Evolutionary conservation across 345 rosid genomes (phyloP).

Genomic region (Eucalyptus coolabah): DNA sequence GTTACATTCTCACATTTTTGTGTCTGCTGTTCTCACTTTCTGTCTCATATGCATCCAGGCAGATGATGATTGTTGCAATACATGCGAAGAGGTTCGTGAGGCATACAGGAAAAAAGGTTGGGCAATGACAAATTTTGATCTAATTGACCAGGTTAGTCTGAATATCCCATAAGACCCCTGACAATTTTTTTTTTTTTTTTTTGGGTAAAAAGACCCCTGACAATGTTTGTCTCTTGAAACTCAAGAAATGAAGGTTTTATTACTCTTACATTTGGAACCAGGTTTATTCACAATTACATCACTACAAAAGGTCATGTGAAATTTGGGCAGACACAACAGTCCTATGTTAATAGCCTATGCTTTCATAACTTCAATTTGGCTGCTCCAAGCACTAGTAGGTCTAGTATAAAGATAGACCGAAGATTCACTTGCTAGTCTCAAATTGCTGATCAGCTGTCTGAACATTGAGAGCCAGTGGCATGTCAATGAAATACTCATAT

Average conservation of each 20-base stretch:
- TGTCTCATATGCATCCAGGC: constrained; percentile 19
- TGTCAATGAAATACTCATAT: neutral
- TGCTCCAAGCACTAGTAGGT: neutral
- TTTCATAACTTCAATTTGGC: neutral
- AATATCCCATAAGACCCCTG: neutral
- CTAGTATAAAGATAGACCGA: neutral
- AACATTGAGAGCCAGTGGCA: neutral
- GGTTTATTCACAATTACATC: neutral
- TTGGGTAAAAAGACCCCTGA: no score
- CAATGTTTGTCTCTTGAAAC: neutral
- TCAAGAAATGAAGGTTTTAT: neutral
- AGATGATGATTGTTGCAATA: constrained; percentile 79
- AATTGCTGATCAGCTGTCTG: neutral
- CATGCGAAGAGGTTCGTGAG: constrained; percentile 88
- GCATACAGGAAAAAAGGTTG: constrained; percentile 88
- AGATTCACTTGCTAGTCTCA: neutral
- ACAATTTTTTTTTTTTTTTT: neutral
- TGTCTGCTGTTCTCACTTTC: neutral
- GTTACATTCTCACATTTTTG: neutral
- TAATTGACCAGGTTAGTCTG: constrained; percentile 60
- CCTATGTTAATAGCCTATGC: neutral
- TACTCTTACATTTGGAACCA: neutral
- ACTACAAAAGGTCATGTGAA: neutral
- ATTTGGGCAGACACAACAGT: neutral
- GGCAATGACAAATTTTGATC: constrained; percentile 57